Evolutionary conservation across 225 moss, liverwort and hornwort species (phyloP).

Genomic region (Pleurozium schreberi): DNA sequence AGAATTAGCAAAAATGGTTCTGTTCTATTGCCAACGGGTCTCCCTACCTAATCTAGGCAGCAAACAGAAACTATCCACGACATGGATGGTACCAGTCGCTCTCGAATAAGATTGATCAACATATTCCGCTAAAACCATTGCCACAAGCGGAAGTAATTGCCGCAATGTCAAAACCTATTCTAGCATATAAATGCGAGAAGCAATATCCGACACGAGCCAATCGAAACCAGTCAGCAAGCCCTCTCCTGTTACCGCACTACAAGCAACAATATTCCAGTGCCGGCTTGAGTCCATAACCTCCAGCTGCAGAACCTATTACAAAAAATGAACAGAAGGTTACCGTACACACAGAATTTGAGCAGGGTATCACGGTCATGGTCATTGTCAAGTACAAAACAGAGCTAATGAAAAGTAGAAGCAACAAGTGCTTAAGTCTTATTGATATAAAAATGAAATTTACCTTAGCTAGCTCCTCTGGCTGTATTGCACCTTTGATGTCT

Average conservation of each 20-base stretch:
- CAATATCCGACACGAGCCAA: constrained; percentile 92
- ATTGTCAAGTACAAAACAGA: neutral
- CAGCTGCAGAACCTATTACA: constrained; percentile 57
- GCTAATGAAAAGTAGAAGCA: neutral
- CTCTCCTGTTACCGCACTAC: constrained; percentile 87
- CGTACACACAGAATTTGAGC: neutral
- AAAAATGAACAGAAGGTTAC: neutral
- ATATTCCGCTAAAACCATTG: neutral
- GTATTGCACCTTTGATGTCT: constrained; percentile 84
- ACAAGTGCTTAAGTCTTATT: neutral
- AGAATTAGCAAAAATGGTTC: neutral
- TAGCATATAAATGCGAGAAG: constrained; percentile 92
- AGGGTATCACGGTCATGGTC: neutral
- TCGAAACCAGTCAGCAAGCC: constrained; percentile 85
- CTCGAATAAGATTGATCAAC: neutral
- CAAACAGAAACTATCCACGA: neutral
- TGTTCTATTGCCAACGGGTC: neutral
- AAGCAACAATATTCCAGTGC: constrained; percentile 86
- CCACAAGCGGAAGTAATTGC: neutral
- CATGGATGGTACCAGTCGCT: neutral
- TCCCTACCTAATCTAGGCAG: neutral
- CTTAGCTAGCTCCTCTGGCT: constrained; percentile 74
- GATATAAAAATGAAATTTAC: constrained; percentile 6
- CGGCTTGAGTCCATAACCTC: constrained; percentile 76
- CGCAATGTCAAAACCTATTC: constrained; percentile 15